phyloP scores from a whole-genome alignment of 768 basidiomycete genomes.

The Pulveroboletus sp. region DNA sequence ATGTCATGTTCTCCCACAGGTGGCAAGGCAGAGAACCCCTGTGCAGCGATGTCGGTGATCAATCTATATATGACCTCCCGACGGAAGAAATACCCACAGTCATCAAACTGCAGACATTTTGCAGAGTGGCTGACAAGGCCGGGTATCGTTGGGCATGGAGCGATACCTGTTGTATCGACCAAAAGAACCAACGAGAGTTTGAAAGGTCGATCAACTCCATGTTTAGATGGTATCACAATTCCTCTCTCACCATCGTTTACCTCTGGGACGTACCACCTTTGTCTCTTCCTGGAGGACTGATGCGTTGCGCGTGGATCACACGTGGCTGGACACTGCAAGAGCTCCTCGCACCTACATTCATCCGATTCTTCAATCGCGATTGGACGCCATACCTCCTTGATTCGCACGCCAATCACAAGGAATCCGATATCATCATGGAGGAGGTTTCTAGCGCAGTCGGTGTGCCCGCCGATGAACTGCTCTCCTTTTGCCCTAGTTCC shows the following conservation, averaged over 20 bases:
- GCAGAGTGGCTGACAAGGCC: not conserved
- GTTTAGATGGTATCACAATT: constrained; percentile 10
- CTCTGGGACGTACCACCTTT: constrained; percentile 6
- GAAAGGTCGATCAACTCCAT: constrained; percentile 6
- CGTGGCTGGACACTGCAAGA: constrained; percentile 15
- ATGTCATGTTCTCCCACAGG: constrained; percentile 15
- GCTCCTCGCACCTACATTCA: constrained; percentile 3
- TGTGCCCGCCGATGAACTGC: not conserved
- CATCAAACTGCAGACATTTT: constrained; percentile 4
- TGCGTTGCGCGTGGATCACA: constrained; percentile 1
- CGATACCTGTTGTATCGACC: constrained; percentile 8
- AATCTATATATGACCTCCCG: constrained; percentile 4
- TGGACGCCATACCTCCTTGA: constrained; percentile 7
- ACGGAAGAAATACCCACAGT: not conserved
- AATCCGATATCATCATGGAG: not conserved
- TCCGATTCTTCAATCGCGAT: constrained; percentile 3
- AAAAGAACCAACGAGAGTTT: not conserved
- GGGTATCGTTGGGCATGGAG: constrained; percentile 10
- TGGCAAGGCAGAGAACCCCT: constrained; percentile 11
- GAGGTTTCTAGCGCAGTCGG: constrained; percentile 1
- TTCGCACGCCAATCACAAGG: constrained; percentile 2
- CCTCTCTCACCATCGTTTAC: constrained; percentile 7
- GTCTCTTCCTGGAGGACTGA: not conserved
- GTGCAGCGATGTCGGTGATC: not conserved
- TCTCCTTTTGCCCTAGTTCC: constrained; percentile 1